phyloP scores from a whole-genome alignment of 768 basidiomycete species.

The Epithele typhae region DNA sequence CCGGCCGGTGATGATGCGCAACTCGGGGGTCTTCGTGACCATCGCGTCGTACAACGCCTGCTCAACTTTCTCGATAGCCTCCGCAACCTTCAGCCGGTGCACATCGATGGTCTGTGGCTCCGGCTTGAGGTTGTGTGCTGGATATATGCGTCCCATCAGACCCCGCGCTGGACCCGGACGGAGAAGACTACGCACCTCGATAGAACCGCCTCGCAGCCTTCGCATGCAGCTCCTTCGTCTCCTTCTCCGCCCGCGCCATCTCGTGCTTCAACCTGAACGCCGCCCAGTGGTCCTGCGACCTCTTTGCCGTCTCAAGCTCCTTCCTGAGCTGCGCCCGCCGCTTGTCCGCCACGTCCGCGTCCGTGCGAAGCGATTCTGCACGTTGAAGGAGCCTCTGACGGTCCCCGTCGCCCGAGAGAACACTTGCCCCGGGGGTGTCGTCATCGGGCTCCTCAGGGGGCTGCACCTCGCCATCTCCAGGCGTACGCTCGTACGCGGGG shows the following conservation, averaged over 20 bases:
- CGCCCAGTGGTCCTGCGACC: constrained; percentile 19
- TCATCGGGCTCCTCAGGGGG: constrained; percentile 4
- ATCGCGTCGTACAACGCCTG: constrained; percentile 28
- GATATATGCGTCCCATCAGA: neutral
- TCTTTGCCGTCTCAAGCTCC: constrained; percentile 22
- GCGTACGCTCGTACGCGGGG: constrained; percentile 9
- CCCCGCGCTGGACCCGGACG: neutral
- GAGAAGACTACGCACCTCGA: constrained; percentile 21
- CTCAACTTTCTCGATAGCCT: constrained; percentile 29
- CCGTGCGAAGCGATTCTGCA: constrained; percentile 26
- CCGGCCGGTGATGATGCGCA: constrained; percentile 31
- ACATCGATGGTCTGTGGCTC: constrained; percentile 31
- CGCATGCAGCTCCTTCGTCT: constrained; percentile 25
- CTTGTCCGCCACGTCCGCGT: constrained; percentile 25
- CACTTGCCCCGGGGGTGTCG: constrained; percentile 14
- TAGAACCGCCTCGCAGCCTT: constrained; percentile 32
- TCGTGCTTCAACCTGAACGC: constrained; percentile 28
- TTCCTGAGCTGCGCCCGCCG: constrained; percentile 19
- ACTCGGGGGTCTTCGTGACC: constrained; percentile 22
- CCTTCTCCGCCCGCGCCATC: constrained; percentile 25
- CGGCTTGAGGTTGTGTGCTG: constrained; percentile 28
- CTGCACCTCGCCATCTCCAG: neutral
- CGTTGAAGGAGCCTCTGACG: constrained; percentile 17
- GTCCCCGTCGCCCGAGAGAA: constrained; percentile 20
- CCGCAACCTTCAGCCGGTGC: constrained; percentile 28